Conservation (phyloP, 805 yeast genomes). For the Grigorovia transvaalensis region DNA sequence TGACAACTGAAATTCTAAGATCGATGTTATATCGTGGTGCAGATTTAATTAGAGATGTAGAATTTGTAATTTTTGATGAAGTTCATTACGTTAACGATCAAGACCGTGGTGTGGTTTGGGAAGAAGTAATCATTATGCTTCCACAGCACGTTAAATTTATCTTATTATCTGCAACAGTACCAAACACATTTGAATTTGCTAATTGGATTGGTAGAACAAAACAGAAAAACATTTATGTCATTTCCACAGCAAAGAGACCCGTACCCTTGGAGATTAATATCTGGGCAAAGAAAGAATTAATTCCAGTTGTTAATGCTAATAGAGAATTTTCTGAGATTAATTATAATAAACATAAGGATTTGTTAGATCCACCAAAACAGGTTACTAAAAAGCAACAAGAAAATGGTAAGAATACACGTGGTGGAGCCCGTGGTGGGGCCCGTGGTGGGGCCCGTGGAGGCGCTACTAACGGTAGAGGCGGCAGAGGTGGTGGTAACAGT, state of each 20-base stretch:
- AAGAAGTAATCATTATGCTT: slow-evolving; percentile 93
- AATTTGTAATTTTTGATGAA: slow-evolving; percentile 94
- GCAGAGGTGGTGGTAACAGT: slow-evolving; percentile 14
- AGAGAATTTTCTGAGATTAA: slow-evolving; percentile 59
- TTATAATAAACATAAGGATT: slow-evolving; percentile 49
- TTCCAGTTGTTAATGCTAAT: slow-evolving; percentile 63
- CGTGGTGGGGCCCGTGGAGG: slow-evolving; percentile 30
- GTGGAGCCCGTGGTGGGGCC: slow-evolving; percentile 23
- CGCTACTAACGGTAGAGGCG: slow-evolving; percentile 6
- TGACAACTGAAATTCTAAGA: slow-evolving; percentile 95
- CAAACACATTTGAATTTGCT: slow-evolving; percentile 97
- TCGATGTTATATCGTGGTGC: slow-evolving; percentile 96
- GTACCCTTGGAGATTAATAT: slow-evolving; percentile 82
- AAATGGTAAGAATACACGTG: slow-evolving; percentile 27
- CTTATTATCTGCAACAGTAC: slow-evolving; percentile 90
- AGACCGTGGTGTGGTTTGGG: slow-evolving; percentile 99
- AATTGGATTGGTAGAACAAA: slow-evolving; percentile 98
- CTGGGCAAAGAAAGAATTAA: slow-evolving; percentile 70
- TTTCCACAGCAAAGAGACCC: slow-evolving; percentile 93
- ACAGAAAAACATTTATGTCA: slow-evolving; percentile 90
- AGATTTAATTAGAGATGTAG: slow-evolving; percentile 91
- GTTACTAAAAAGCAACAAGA: not conserved
- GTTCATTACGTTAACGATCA: slow-evolving; percentile 96
- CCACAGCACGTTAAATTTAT: slow-evolving; percentile 94
- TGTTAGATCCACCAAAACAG: slow-evolving; percentile 35